Percentiles rank a stretch among this genome's conserved stretches.
Conservation (phyloP, 805 yeast genomes). For the Suhomyces faveliae region DNA sequence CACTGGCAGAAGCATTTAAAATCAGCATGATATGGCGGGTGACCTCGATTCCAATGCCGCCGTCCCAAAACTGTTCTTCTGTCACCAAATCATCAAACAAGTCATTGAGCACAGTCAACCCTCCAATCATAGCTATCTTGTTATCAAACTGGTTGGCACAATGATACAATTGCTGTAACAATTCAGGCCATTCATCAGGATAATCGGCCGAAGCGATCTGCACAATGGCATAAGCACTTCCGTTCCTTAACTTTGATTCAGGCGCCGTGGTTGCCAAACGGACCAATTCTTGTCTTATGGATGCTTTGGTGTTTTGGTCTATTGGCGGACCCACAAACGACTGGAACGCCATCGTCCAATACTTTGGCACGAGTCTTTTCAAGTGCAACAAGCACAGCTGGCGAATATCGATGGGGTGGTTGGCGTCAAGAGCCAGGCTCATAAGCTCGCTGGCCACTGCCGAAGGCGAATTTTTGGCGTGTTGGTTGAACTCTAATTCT, state of each 20-base stretch:
- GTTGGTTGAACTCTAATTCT: slow-evolving; percentile 47
- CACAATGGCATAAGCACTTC: slow-evolving; percentile 72
- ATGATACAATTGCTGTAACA: slow-evolving; percentile 50
- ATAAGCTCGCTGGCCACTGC: slow-evolving; percentile 42
- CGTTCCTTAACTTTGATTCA: slow-evolving; percentile 59
- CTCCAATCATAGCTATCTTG: slow-evolving; percentile 46
- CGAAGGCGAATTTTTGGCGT: slow-evolving; percentile 51
- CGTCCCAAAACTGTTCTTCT: slow-evolving; percentile 82
- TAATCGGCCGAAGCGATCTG: slow-evolving; percentile 87
- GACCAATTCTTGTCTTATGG: slow-evolving; percentile 52
- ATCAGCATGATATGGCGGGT: slow-evolving; percentile 49
- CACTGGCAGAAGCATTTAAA: slow-evolving; percentile 26
- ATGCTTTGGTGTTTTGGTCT: slow-evolving; percentile 48
- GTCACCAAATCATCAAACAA: slow-evolving; percentile 82
- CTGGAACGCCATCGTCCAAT: slow-evolving; percentile 84
- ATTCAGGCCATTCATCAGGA: slow-evolving; percentile 94
- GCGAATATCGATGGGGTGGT: slow-evolving; percentile 37
- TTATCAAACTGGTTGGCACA: slow-evolving; percentile 32
- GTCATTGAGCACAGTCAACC: slow-evolving; percentile 64
- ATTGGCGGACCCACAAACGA: slow-evolving; percentile 70
- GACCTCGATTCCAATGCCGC: slow-evolving; percentile 60
- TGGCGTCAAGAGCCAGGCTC: slow-evolving; percentile 35
- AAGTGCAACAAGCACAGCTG: slow-evolving; percentile 68
- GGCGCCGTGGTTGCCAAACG: slow-evolving; percentile 41
- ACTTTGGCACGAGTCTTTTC: slow-evolving; percentile 63